phyloP scores from a whole-genome alignment of 1,284 basidiomycete species.

The Malassezia globosa region DNA sequence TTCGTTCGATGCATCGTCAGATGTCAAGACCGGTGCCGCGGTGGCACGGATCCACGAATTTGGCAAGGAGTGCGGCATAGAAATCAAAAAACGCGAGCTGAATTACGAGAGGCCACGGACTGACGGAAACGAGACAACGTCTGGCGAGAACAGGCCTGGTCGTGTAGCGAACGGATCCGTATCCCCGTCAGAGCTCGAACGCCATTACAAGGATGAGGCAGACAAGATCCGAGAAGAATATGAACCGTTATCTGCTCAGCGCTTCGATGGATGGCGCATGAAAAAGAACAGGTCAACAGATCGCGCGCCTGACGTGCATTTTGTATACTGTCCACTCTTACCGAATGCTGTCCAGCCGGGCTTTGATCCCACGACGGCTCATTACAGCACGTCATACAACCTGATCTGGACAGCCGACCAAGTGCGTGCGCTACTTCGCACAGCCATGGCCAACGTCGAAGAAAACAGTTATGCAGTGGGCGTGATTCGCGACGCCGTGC shows the following conservation, averaged over 20 bases:
- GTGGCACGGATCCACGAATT: constrained; percentile 35
- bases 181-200: background rate
- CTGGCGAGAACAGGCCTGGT: background rate
- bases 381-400: constrained; percentile 42
- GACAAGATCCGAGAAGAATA: constrained; percentile 16
- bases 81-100: constrained; percentile 6
- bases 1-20: constrained; percentile 43
- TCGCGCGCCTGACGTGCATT: constrained; percentile 16
- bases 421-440: constrained; percentile 27
- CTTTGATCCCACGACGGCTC: constrained; percentile 32
- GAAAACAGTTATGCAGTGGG: constrained; percentile 11
- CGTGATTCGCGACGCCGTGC: constrained; percentile 14
- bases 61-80: constrained; percentile 26
- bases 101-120: background rate
- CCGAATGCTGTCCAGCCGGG: constrained; percentile 26
- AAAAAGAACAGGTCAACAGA: background rate
- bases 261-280: constrained; percentile 18
- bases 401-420: constrained; percentile 40
- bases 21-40: constrained; percentile 38
- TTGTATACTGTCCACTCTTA: constrained; percentile 39
- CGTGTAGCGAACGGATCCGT: background rate
- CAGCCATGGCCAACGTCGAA: constrained; percentile 27
- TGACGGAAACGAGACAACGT: background rate
- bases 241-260: constrained; percentile 22
- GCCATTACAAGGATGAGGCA: background rate